Conservation (phyloP, 805 yeast species). For the Ogataea pignaliae region DNA sequence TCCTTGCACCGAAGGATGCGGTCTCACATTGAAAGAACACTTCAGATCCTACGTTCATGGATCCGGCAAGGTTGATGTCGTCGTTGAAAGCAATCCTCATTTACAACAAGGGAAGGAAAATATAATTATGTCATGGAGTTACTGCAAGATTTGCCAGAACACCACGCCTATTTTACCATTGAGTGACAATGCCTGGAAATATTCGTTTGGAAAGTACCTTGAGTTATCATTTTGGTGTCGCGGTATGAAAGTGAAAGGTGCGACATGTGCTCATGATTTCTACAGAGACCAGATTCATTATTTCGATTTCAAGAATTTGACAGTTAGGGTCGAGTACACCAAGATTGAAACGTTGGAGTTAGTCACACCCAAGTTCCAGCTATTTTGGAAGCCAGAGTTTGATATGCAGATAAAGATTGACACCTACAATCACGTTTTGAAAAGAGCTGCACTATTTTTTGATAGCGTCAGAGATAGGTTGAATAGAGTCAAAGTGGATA, state of each 20-base stretch:
- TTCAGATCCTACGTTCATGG: constrained; percentile 88
- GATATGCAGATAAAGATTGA: constrained; percentile 68
- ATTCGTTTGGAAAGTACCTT: constrained; percentile 88
- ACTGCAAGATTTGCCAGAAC: constrained; percentile 73
- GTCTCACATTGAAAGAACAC: constrained; percentile 64
- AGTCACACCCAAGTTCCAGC: constrained; percentile 65
- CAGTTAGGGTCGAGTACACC: constrained; percentile 74
- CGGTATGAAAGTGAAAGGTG: constrained; percentile 51
- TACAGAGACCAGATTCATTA: constrained; percentile 78
- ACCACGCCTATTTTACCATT: constrained; percentile 75
- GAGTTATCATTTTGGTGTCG: constrained; percentile 81
- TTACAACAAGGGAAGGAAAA: constrained; percentile 57
- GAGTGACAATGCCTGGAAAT: constrained; percentile 84
- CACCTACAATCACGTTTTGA: constrained; percentile 47
- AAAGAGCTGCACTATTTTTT: constrained; percentile 59
- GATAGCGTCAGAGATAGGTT: constrained; percentile 67
- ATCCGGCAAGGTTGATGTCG: constrained; percentile 71
- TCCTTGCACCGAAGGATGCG: constrained; percentile 80
- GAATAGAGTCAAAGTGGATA: constrained; percentile 72
- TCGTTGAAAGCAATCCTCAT: constrained; percentile 57
- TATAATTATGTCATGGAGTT: constrained; percentile 85
- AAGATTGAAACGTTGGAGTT: constrained; percentile 74
- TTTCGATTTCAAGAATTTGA: constrained; percentile 75
- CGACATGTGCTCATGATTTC: constrained; percentile 72
- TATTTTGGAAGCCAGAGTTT: constrained; percentile 68